Evolutionary conservation across 106 monocot species (phyloP).

Genomic region (Dioscorea zingiberensis): DNA sequence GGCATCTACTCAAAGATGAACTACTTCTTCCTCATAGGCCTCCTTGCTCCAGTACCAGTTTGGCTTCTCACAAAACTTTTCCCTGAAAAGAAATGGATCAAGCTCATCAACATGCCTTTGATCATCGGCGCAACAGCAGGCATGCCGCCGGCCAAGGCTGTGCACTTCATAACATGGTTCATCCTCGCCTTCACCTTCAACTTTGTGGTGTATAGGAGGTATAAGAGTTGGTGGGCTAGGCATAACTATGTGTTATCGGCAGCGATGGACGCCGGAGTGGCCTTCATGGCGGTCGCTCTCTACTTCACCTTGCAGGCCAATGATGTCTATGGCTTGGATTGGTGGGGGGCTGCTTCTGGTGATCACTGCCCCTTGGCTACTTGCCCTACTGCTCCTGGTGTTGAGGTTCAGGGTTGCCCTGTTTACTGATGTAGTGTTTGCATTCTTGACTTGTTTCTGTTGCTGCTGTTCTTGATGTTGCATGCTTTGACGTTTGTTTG

Average conservation of each 20-base stretch:
- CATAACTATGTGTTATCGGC: slow-evolving; percentile 45
- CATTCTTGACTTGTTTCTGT: no score
- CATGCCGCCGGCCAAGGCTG: slow-evolving; percentile 24
- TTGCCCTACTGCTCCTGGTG: slow-evolving; percentile 12
- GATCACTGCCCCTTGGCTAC: slow-evolving; percentile 5
- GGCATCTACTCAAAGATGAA: slow-evolving; percentile 25
- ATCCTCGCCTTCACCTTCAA: slow-evolving; percentile 24
- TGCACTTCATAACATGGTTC: slow-evolving; percentile 26
- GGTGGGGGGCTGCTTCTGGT: background rate
- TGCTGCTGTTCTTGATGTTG: no score
- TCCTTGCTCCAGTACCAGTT: slow-evolving; percentile 18
- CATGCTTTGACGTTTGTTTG: no score
- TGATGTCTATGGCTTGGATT: slow-evolving; percentile 22
- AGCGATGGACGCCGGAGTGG: slow-evolving; percentile 45
- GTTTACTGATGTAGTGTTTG: background rate
- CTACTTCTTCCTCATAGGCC: slow-evolving; percentile 32
- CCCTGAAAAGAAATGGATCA: slow-evolving; percentile 35
- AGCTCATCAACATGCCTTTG: slow-evolving; percentile 27
- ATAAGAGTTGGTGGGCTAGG: slow-evolving; percentile 29
- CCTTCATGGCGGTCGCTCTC: slow-evolving; percentile 30
- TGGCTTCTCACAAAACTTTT: slow-evolving; percentile 14
- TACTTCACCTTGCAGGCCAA: slow-evolving; percentile 21
- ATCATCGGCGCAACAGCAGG: slow-evolving; percentile 6
- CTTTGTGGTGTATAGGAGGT: slow-evolving; percentile 18
- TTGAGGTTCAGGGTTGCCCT: background rate